Conservation (phyloP, 345 rosid genomes). For the Boechera stricta region DNA sequence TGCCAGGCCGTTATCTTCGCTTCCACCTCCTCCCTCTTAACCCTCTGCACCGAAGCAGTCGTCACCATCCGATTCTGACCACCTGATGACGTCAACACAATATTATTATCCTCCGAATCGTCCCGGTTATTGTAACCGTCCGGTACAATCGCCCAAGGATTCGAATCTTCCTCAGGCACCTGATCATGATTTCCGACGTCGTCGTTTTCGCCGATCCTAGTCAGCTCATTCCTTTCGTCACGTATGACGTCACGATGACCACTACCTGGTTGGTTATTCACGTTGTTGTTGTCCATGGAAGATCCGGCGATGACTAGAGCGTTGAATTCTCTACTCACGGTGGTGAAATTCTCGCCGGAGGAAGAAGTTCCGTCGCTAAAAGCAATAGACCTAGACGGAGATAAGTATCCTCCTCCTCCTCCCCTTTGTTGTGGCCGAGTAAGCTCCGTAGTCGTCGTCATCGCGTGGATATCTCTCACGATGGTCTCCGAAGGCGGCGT, state of each 20-base stretch:
- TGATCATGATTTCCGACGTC: slow-evolving; percentile 60
- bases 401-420: slow-evolving; percentile 47
- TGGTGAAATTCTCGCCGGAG: slow-evolving; percentile 79
- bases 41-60: slow-evolving; percentile 65
- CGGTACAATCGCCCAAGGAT: slow-evolving; percentile 83
- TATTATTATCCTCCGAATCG: slow-evolving; percentile 34
- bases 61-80: slow-evolving; percentile 40
- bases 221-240: slow-evolving; percentile 46
- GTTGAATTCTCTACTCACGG: slow-evolving; percentile 92
- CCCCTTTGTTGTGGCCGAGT: slow-evolving; percentile 54
- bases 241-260: slow-evolving; percentile 28
- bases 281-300: slow-evolving; percentile 45
- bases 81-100: slow-evolving; percentile 27
- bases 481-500: slow-evolving; percentile 24
- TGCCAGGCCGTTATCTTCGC: slow-evolving; percentile 96
- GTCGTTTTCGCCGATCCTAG: slow-evolving; percentile 74
- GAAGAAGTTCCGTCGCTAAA: slow-evolving; percentile 47
- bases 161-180: slow-evolving; percentile 64
- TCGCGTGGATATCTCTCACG: slow-evolving; percentile 83
- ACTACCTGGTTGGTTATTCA: background rate
- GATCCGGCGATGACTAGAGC: slow-evolving; percentile 94
- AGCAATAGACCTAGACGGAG: slow-evolving; percentile 50
- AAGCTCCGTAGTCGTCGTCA: slow-evolving; percentile 53
- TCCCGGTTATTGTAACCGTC: slow-evolving; percentile 41
- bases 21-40: slow-evolving; percentile 94